Evolutionary conservation across 305 asterid genomes (phyloP), one percentile per base, ranked within the genome.

Genomic region (Rubia peregrina): DNA sequence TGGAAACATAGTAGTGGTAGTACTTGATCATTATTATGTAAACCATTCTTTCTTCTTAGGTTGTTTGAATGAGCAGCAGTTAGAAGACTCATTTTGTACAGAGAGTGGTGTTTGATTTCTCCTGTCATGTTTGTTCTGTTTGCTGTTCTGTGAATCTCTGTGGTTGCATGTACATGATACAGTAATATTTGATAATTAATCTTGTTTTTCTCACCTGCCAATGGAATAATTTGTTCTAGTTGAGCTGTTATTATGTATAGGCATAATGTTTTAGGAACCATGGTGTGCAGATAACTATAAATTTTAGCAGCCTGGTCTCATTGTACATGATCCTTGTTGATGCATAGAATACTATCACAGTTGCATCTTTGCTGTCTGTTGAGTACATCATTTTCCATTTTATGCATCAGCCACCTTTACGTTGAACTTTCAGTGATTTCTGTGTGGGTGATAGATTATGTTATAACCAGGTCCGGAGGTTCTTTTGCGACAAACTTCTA

Each of bases 401-500:
- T 40, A 38, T 69, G 48, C 13, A 24, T 9, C 26, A 38, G 7
- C 44, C 64, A 22, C 46, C 74, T 38, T n/a, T 61, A 56, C 40
- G 3, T 6, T 61, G 33, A 9, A 60, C 43, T 40, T 24, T 26
- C n/a, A 61, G 38, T 46, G 36, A 46, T 49, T 43, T 24, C 22
- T 13, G 44, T 63, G 43, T 76, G 33, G 17, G 44, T 63, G 69
- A 61, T 67, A 11, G 5, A 63, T 68, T 70, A 74, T 73, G 71
- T 65, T 71, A 56, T 77, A 30, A 61, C 51, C 51, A 88, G 99
- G 99, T 73, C 97, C 97, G 11, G 98, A 95, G 82, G 79, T 62
- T 77, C 98, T 91, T 77, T 78, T 88, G 83, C 93, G 89, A 76
- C 88, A 79, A 76, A 79, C 97, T 66, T 92, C 99, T 74, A 62